Conservation (phyloP, 805 yeast species). For the Candida succiphila region DNA sequence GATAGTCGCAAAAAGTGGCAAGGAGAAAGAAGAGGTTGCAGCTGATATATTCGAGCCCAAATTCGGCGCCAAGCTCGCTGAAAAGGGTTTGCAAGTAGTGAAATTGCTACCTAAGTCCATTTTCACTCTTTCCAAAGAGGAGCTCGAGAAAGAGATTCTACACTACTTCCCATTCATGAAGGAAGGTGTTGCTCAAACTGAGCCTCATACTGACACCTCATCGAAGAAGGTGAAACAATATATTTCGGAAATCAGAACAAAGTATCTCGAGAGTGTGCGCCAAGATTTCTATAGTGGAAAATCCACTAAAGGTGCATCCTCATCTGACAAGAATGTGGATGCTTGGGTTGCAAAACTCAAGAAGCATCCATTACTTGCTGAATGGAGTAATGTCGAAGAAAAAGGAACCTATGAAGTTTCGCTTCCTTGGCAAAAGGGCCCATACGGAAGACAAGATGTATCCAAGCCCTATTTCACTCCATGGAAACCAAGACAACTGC, state of each 20-base stretch:
- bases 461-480: constrained; percentile 87
- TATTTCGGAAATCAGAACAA: constrained; percentile 22
- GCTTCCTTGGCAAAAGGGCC: constrained; percentile 74
- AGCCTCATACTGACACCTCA: constrained; percentile 18
- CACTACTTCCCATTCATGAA: constrained; percentile 26
- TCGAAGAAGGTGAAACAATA: constrained; percentile 22
- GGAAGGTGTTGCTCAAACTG: constrained; percentile 20
- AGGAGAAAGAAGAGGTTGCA: constrained; percentile 12
- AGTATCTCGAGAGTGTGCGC: constrained; percentile 22
- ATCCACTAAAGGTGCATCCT: background rate
- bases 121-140: constrained; percentile 10
- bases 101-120: constrained; percentile 14
- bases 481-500: constrained; percentile 89
- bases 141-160: constrained; percentile 41
- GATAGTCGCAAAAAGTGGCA: constrained; percentile 13
- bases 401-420: constrained; percentile 29
- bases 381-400: constrained; percentile 22
- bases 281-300: constrained; percentile 10
- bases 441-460: constrained; percentile 74
- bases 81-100: constrained; percentile 26
- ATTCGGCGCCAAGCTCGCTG: constrained; percentile 23
- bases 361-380: constrained; percentile 20
- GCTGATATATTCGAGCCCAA: constrained; percentile 24
- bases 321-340: background rate
- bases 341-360: constrained; percentile 7